phyloP scores from a whole-genome alignment of 2,329 filamentous ascomycete genomes.

The Verticillium isaacii region DNA sequence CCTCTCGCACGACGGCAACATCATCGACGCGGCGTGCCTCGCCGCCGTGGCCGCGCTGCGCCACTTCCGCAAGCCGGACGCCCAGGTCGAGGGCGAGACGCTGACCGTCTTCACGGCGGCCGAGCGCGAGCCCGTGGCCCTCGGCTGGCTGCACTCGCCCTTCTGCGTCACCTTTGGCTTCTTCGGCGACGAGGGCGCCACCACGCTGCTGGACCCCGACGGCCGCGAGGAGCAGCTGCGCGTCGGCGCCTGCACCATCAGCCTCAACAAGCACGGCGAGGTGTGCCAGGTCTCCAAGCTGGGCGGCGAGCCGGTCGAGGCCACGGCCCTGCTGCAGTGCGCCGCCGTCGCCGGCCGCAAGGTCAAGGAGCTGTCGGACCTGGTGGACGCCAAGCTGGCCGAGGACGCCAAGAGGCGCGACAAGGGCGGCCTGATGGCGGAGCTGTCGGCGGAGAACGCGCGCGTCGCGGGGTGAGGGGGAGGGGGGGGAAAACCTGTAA shows the following conservation, averaged over 20 bases:
- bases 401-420: constrained; percentile 76
- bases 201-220: constrained; percentile 67
- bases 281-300: constrained; percentile 89
- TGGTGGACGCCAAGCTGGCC: constrained; percentile 68
- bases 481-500: constrained; percentile 12
- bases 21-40: constrained; percentile 81
- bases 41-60: constrained; percentile 83
- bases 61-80: constrained; percentile 89
- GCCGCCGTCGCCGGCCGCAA: constrained; percentile 70
- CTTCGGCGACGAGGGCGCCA: constrained; percentile 67
- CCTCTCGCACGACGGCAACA: constrained; percentile 82
- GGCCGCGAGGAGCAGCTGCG: constrained; percentile 73
- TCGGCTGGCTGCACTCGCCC: constrained; percentile 88
- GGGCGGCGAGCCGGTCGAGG: constrained; percentile 78
- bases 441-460: constrained; percentile 80
- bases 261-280: constrained; percentile 84
- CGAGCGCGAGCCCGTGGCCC: constrained; percentile 83
- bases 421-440: constrained; percentile 72
- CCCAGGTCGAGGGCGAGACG: constrained; percentile 76
- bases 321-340: constrained; percentile 71
- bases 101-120: constrained; percentile 79
- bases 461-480: constrained; percentile 30
- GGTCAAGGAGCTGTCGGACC: constrained; percentile 71
- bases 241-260: constrained; percentile 71
- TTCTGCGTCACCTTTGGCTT: constrained; percentile 89